phyloP scores from a whole-genome alignment of 140 eudicot genomes.

The Oenanthe javanica region DNA sequence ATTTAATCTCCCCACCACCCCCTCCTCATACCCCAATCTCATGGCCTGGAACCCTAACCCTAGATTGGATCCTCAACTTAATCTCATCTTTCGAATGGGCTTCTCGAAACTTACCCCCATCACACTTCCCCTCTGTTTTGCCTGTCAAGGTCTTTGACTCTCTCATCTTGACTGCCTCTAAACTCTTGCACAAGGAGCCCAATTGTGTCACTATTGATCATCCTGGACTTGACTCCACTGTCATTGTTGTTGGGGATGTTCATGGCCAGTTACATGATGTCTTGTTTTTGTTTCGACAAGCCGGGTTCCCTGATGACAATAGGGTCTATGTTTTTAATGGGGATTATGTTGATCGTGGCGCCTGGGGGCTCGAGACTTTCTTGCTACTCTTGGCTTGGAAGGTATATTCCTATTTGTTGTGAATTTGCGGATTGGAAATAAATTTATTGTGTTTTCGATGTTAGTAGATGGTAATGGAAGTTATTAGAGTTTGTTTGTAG shows the following conservation, averaged over 20 bases:
- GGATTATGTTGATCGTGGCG: constrained; percentile 96
- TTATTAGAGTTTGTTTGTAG: neutral
- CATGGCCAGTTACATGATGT: constrained; percentile 98
- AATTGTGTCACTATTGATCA: constrained; percentile 63
- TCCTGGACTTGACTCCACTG: constrained; percentile 27
- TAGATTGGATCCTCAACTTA: constrained; percentile 48
- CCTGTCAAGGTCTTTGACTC: constrained; percentile 68
- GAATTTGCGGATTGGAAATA: neutral
- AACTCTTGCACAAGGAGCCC: constrained; percentile 80
- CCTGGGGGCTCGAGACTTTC: constrained; percentile 96
- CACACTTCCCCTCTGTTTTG: constrained; percentile 52
- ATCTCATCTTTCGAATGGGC: constrained; percentile 69
- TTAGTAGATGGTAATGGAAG: neutral
- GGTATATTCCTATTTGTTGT: constrained; percentile 27
- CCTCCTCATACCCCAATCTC: constrained; percentile 58
- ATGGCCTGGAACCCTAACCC: constrained; percentile 65
- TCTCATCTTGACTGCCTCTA: constrained; percentile 58
- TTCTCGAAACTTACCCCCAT: constrained; percentile 49
- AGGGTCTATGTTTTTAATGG: constrained; percentile 85
- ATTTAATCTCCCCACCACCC: constrained; percentile 13
- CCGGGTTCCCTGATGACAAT: constrained; percentile 57
- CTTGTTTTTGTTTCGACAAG: constrained; percentile 53
- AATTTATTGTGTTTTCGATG: neutral
- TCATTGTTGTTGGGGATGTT: constrained; percentile 93
- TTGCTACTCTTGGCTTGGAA: constrained; percentile 78